Base-by-base conservation (phyloP, 768 basidiomycete species). In the Trametes elegans region DNA sequence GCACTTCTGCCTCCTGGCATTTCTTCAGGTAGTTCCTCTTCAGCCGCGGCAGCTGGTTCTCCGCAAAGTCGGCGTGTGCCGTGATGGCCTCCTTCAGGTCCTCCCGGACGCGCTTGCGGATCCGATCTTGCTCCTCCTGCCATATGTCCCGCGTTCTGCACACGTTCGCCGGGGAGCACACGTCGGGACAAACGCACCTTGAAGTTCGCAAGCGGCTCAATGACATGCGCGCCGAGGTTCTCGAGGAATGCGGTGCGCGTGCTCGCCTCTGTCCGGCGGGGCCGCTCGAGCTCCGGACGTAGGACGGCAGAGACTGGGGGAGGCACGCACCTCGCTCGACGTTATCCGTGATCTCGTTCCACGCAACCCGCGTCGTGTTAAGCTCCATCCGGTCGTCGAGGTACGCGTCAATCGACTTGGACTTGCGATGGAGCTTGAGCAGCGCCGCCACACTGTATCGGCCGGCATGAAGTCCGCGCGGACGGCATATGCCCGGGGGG, bases 91-190 rank as follows among this genome's bases (percentile, higher is more conserved):
- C 83, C 69, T 92, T 93, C 51, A 95, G 70, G 66, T 95, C 93
- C 65, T 96, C 93, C 68, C 89, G 92, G 68, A 97, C 88, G 24
- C 91, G 84, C 66, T 91, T 90, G 42, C 90, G 80, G n/a, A 92
- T 95, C 32, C 94, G 82, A 49, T 92, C 90, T 74, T 96, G 93
- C 10, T 87, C 88, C 62, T 95, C 93, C 91, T 93, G 57, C 9
- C 13, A 19, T 18, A 34, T 28, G 28, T n/a, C 14, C 36, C 27
- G 42, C 31, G n/a, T 45, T 24, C 50, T 16, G 31, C 13, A 38
- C 39, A 7, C 40, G 31, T 16, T 36, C 32, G 34, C 28, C 9
- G 29, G 11, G 14, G 10, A 10, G 18, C 41, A 44, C 27, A 36
- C 19, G 21, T 10, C 24, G 21, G 40, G n/a, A n/a, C n/a, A n/a